Percentiles rank a stretch among this genome's conserved stretches.
These are phyloP conservation scores for Phytopythium ostracodes DNA, from an alignment of 352 stramenopile genomes.

Conservation along the genomic window DNA sequence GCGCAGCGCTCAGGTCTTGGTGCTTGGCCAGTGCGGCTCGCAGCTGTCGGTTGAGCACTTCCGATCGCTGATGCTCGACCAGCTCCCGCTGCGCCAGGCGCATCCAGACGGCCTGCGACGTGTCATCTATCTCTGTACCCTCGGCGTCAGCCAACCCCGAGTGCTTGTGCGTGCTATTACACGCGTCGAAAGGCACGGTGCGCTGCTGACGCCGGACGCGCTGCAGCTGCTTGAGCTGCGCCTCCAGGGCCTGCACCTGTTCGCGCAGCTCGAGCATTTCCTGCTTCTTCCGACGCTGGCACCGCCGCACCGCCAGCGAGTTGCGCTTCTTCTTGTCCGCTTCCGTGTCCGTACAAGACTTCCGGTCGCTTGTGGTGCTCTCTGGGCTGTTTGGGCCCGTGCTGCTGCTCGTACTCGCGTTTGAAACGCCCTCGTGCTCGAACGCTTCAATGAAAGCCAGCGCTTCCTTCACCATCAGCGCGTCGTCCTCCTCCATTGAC, in stretches of 20 bases:
- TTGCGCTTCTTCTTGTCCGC: slow-evolving; percentile 5
- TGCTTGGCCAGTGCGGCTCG: slow-evolving; percentile 18
- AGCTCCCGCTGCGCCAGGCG: slow-evolving; percentile 9
- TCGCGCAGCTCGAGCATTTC: slow-evolving; percentile 19
- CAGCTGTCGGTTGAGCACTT: slow-evolving; percentile 19
- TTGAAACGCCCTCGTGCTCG: slow-evolving; percentile 9
- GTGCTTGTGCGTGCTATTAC: neutral
- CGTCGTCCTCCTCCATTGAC: slow-evolving; percentile 24
- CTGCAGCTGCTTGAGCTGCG: slow-evolving; percentile 14
- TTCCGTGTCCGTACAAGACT: neutral
- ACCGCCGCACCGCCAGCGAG: slow-evolving; percentile 7
- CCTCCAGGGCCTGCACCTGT: slow-evolving; percentile 16
- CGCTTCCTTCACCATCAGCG: slow-evolving; percentile 28
- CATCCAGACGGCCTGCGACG: slow-evolving; percentile 4
- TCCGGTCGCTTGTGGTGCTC: neutral
- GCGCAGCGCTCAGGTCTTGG: slow-evolving; percentile 8
- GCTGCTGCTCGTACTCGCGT: neutral
- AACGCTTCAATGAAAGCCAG: slow-evolving; percentile 34
- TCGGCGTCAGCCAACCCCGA: neutral
- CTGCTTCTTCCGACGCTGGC: slow-evolving; percentile 24
- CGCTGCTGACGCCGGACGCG: neutral
- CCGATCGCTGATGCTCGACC: slow-evolving; percentile 6
- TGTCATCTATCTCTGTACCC: neutral
- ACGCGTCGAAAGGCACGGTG: neutral
- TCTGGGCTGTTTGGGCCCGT: neutral